Evolutionary conservation across 768 basidiomycete species (phyloP).

Genomic region (Lanmaoa pseudosensibilis): DNA sequence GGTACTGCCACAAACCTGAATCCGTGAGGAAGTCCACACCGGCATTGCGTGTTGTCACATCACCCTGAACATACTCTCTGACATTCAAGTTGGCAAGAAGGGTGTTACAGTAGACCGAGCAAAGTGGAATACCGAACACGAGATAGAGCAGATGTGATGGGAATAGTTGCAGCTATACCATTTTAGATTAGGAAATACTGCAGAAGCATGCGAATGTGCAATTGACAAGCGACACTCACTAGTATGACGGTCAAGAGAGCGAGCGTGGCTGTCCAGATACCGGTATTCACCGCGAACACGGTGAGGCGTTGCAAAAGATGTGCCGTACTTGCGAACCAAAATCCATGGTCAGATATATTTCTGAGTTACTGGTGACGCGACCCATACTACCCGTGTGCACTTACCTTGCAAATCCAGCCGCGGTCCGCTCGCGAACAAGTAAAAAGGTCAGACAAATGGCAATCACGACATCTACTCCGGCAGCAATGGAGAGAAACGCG

Average conservation of each 20-base stretch:
- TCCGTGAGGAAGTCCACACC: neutral
- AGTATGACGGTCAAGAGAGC: conserved; percentile 45
- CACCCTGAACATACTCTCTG: conserved; percentile 6
- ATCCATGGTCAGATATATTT: neutral
- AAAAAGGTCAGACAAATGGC: conserved; percentile 4
- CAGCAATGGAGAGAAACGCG: neutral
- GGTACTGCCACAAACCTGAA: too few species aligned
- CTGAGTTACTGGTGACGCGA: too few species aligned
- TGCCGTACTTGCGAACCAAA: conserved; percentile 1
- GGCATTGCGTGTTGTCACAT: neutral
- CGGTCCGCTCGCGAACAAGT: neutral
- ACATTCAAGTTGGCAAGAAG: conserved; percentile 13
- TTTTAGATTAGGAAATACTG: too few species aligned
- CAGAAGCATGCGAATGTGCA: too few species aligned
- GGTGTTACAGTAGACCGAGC: conserved; percentile 15
- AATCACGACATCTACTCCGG: conserved; percentile 5
- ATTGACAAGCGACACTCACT: conserved; percentile 37
- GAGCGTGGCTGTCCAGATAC: conserved; percentile 50
- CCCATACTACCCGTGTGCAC: too few species aligned
- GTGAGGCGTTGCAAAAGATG: conserved; percentile 10
- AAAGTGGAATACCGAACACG: conserved; percentile 7
- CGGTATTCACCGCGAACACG: conserved; percentile 14
- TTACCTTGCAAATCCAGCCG: neutral
- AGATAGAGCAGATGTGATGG: neutral
- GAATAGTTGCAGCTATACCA: neutral